Evolutionary conservation across 441 rosid species (phyloP).

Genomic region (Biscutella laevigata): DNA sequence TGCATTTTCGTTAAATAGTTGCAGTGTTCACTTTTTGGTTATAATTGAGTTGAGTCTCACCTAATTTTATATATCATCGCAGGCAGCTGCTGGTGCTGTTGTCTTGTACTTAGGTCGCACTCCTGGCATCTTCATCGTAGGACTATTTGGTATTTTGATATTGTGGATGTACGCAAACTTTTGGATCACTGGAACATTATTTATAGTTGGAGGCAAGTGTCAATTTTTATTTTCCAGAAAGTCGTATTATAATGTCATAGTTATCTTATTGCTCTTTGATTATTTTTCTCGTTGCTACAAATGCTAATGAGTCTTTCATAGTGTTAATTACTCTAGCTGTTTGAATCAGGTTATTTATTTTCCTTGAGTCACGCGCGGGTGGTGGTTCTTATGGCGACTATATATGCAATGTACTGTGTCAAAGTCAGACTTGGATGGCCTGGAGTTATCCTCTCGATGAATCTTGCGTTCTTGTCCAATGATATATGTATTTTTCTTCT

Average conservation of each 20-base stretch:
- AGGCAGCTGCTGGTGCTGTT: slow-evolving; percentile 94
- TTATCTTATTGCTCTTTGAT: background rate
- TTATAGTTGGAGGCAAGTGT: slow-evolving; percentile 83
- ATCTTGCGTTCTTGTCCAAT: slow-evolving; percentile 83
- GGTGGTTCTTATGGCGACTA: slow-evolving; percentile 68
- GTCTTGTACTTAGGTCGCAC: slow-evolving; percentile 79
- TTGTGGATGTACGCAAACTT: slow-evolving; percentile 99
- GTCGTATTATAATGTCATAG: background rate
- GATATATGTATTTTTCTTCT: slow-evolving; percentile 62
- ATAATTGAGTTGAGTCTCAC: background rate
- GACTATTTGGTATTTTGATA: slow-evolving; percentile 72
- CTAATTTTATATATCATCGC: slow-evolving; percentile 23
- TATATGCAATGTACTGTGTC: slow-evolving; percentile 70
- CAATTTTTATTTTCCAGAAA: background rate
- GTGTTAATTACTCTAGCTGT: slow-evolving; percentile 11
- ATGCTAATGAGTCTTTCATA: background rate
- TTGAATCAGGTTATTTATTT: slow-evolving; percentile 73
- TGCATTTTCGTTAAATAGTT: background rate
- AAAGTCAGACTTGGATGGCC: slow-evolving; percentile 93
- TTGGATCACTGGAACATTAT: slow-evolving; percentile 92
- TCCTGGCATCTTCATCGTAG: slow-evolving; percentile 92
- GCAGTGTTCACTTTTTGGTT: background rate
- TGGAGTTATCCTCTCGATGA: slow-evolving; percentile 75
- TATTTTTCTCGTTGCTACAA: background rate
- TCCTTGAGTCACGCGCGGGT: slow-evolving; percentile 81